A percentile compares a stretch with the other conserved stretches of the same genome.
Conservation (phyloP, 768 basidiomycete species). For the Lactifluus echinatus region DNA sequence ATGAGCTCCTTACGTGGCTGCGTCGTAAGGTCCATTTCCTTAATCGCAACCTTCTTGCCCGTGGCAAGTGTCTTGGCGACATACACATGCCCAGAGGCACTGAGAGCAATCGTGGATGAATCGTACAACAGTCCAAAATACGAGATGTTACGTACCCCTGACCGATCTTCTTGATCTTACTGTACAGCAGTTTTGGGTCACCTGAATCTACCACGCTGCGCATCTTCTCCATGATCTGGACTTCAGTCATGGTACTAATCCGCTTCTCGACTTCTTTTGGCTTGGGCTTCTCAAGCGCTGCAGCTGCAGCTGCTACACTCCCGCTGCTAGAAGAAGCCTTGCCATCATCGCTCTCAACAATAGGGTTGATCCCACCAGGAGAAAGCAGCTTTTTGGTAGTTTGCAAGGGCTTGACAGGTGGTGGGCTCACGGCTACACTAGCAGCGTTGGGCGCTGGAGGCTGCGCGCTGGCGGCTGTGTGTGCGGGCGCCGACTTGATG, state of each 20-base stretch:
- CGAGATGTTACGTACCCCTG: constrained; percentile 64
- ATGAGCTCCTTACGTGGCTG: constrained; percentile 96
- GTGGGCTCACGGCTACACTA: constrained; percentile 45
- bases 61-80: constrained; percentile 85
- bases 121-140: neutral
- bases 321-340: constrained; percentile 25
- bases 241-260: constrained; percentile 94
- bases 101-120: constrained; percentile 29
- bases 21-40: constrained; percentile 94
- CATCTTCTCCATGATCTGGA: constrained; percentile 97
- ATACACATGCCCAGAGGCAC: constrained; percentile 96
- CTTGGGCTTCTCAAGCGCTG: constrained; percentile 50
- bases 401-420: constrained; percentile 68
- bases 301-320: constrained; percentile 60
- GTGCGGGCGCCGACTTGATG: constrained; percentile 38
- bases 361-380: constrained; percentile 44
- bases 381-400: constrained; percentile 45
- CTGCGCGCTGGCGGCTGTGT: constrained; percentile 35
- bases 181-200: constrained; percentile 85
- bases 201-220: constrained; percentile 77
- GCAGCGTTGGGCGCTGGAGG: constrained; percentile 38
- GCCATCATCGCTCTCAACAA: constrained; percentile 39
- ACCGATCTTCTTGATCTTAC: constrained; percentile 97
- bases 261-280: constrained; percentile 70
- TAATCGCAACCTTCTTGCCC: constrained; percentile 90